These are phyloP conservation scores for Kitagawia praeruptora DNA, from an alignment of 129 eudicot genomes.

Conservation along the genomic window DNA sequence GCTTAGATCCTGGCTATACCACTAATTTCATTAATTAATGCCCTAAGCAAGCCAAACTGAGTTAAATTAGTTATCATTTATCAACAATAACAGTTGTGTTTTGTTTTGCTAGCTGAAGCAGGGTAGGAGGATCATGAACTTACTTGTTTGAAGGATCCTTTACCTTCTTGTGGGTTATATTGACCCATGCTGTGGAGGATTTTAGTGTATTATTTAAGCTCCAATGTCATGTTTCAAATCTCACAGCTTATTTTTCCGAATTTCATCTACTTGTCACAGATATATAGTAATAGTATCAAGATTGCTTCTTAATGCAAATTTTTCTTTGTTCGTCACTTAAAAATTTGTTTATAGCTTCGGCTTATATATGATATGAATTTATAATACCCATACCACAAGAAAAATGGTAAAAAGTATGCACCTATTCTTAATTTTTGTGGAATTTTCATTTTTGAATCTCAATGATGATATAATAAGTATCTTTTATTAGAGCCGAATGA, in stretches of 20 bases:
- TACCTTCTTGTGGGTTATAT: background rate
- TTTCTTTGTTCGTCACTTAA: background rate
- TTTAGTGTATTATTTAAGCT: background rate
- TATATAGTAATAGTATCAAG: background rate
- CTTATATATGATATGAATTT: background rate
- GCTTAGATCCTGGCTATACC: background rate
- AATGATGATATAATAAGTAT: constrained; percentile 4
- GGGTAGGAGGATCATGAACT: background rate
- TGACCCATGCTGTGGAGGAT: background rate
- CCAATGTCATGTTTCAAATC: background rate
- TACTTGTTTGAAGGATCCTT: background rate
- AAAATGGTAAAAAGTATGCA: background rate
- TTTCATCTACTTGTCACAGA: background rate
- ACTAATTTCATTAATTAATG: background rate
- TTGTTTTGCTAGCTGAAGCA: background rate
- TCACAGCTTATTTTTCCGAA: background rate
- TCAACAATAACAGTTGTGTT: background rate
- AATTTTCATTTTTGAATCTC: background rate
- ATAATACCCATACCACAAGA: background rate
- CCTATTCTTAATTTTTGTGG: background rate
- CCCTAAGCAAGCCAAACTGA: background rate
- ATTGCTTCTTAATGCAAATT: background rate
- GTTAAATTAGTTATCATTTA: background rate
- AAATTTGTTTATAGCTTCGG: background rate
- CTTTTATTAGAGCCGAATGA: constrained; percentile 21